Base-by-base conservation (phyloP, 2,329 filamentous ascomycete species). In the Phyllosticta citrichinensis region DNA sequence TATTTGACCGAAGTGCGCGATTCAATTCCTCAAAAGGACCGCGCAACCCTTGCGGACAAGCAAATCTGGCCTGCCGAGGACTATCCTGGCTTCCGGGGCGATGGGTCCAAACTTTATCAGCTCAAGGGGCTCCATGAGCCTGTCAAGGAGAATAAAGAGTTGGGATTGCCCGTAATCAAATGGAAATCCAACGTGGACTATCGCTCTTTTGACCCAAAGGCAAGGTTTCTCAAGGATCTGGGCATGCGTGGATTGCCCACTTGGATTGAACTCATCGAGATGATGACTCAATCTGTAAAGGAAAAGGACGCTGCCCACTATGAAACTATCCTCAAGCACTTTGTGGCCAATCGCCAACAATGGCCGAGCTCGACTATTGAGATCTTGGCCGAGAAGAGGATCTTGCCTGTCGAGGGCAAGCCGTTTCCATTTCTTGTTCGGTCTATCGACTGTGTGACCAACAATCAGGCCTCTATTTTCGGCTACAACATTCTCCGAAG, bases 1-100 rank as follows among this genome's bases (percentile, higher is more conserved):
- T 99, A 99, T 68, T 82, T 99, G 52, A 85, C 93, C 11, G 96
- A 92, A 9, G 94, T 99, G 27, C 85, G 84, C 63, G 84, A 89
- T 58, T 94, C 99, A 66, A 97, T 99, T 63, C 94, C 94, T 0
- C 74, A 77, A 10, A 86, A 87, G 56, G 94, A 99, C 71, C 61
- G 56, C 14, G 52, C 22, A 2, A 17, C 55, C 65, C 55, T 62
- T 5, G 69, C 52, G 72, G 82, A 65, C 83, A 87, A 64, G 71
- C 71, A 54, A 25, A 62, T 62, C n/a, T 62, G 60, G 60, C 60
- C 60, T 5, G 56, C 58, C 5, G 60, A 62, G 20, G 56, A 57
- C 14, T 62, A 62, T 55, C 33, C 60, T 12, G 56, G 55, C 14
- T 14, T 62, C 62, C 9, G 59, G 61, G 6, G 70, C 68, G 20